Base-by-base conservation (phyloP, 1,284 basidiomycete species). In the Trametes versicolor region DNA sequence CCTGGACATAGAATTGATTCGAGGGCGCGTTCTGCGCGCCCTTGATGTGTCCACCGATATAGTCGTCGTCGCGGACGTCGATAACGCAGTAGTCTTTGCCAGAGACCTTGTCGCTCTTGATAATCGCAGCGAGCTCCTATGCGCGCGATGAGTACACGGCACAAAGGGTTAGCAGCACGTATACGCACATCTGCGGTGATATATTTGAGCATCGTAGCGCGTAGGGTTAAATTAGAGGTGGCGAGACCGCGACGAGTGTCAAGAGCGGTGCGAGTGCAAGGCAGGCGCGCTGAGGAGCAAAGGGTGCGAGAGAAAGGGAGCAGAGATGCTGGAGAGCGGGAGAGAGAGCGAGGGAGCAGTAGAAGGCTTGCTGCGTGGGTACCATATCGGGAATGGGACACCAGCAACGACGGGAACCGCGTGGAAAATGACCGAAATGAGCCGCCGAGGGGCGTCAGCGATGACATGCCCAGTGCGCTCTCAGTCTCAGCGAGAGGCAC, bases 51-150 rank as follows among this genome's bases (percentile, higher is more conserved):
- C 92, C 92, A 68, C 93, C 93, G 21, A 75, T 79, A 75, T 83
- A 91, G 71, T 94, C 92, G 64, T 89, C 85, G 74, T 93, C 92
- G 19, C 92, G 87, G 37, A 94, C 92, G 74, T 94, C 92, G 45
- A 94, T 83, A 47, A 94, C 83, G 43, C 89, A 77, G 73, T 89
- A 94, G 74, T 93, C 91, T 73, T 87, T 85, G 72, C 80, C 77
- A 13, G 85, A 78, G 49, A 81, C 78, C 70, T 88, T 88, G 62
- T 76, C 78, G 65, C 83, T 84, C 76, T 88, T 92, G 69, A 94
- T 88, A 64, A 92, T 76, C 23, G 78, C 76, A 36, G 87, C 87
- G 45, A 94, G 85, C 74, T 92, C 87, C 91, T 94, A 70, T 36
- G 45, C 10, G 47, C 7, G n/a, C 50, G 36, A 23, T 43, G 6